These are phyloP conservation scores for Globisporangium paddicum DNA, from an alignment of 352 stramenopile genomes.

Conservation along the genomic window DNA sequence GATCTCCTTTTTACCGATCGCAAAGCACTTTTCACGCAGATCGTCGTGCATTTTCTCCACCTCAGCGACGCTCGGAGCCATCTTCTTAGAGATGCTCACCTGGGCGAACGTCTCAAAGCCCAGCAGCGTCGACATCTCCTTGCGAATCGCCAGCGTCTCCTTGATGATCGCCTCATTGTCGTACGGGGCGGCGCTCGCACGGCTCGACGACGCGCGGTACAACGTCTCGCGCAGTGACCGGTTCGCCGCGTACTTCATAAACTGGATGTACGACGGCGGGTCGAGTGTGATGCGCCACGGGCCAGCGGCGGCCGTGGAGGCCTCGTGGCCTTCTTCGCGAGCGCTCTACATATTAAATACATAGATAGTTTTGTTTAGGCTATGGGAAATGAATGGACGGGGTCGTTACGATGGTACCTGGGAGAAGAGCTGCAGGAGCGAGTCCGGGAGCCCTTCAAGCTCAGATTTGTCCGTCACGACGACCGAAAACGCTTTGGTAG, in stretches of 20 bases:
- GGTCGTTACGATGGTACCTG: slow-evolving; percentile 23
- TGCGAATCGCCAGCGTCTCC: slow-evolving; percentile 90
- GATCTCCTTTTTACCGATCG: slow-evolving; percentile 90
- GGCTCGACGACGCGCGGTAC: slow-evolving; percentile 91
- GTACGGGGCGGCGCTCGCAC: slow-evolving; percentile 81
- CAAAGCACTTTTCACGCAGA: slow-evolving; percentile 91
- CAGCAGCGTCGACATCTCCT: slow-evolving; percentile 90
- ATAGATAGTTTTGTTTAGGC: too few species aligned
- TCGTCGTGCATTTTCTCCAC: slow-evolving; percentile 93
- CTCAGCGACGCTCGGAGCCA: slow-evolving; percentile 89
- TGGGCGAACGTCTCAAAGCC: slow-evolving; percentile 93
- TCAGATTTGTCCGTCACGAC: slow-evolving; percentile 82
- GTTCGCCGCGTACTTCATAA: slow-evolving; percentile 94
- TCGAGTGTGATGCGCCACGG: slow-evolving; percentile 96
- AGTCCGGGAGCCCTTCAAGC: slow-evolving; percentile 90
- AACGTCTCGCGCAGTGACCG: slow-evolving; percentile 89
- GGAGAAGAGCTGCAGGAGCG: slow-evolving; percentile 90
- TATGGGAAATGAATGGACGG: neutral
- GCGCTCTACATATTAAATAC: slow-evolving; percentile 40
- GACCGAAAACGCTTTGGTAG: slow-evolving; percentile 94
- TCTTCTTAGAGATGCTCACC: slow-evolving; percentile 94
- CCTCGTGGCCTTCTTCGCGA: slow-evolving; percentile 47
- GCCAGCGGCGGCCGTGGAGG: slow-evolving; percentile 71
- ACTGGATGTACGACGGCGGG: slow-evolving; percentile 92
- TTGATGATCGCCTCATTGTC: slow-evolving; percentile 95